phyloP scores from a whole-genome alignment of 225 moss, liverwort and hornwort species.

The Thuidium tamariscinum region DNA sequence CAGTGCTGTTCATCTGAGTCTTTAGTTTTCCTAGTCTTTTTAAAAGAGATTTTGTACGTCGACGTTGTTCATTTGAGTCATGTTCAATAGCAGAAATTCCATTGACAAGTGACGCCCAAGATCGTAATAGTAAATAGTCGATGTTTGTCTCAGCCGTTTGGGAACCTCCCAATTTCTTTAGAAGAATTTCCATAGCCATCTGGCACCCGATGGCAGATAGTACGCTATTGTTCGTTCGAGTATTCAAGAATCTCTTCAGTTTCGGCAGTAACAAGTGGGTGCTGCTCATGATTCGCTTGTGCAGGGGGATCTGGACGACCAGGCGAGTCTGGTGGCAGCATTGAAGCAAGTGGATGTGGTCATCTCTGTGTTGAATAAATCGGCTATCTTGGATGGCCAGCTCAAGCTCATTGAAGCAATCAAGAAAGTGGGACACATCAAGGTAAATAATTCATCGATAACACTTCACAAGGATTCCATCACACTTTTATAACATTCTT shows the following conservation, averaged over 20 bases:
- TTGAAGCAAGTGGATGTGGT: conserved; percentile 19
- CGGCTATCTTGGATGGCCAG: conserved; percentile 11
- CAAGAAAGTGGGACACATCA: conserved; percentile 12
- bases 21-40: no score
- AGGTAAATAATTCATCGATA: background rate
- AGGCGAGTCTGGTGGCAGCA: conserved; percentile 1
- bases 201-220: no score
- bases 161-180: background rate
- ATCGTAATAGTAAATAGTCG: no score
- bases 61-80: background rate
- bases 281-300: background rate
- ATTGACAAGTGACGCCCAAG: background rate
- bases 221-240: no score
- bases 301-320: conserved; percentile 5
- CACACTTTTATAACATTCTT: background rate
- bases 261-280: background rate
- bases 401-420: conserved; percentile 16
- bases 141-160: no score
- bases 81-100: background rate
- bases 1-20: background rate
- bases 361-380: background rate
- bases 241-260: background rate
- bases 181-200: background rate
- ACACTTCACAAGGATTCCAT: background rate
- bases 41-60: no score